Conservation (phyloP, 192 early-diverging fungal species). For the Backusella australiensis region DNA sequence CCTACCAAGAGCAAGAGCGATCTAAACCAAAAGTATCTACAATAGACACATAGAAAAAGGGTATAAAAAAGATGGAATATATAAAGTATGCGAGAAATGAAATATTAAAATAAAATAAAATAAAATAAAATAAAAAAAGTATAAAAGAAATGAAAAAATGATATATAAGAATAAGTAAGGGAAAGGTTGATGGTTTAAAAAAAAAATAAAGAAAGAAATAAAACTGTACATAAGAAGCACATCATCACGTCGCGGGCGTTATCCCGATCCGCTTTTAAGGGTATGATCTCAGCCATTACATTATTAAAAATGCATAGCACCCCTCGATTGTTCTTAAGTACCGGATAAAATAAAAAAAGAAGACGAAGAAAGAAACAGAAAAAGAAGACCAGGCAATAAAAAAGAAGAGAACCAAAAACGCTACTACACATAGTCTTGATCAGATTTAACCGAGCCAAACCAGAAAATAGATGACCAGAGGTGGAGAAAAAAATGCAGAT, state of each 20-base stretch:
- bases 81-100: background rate
- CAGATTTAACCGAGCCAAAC: background rate
- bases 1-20: background rate
- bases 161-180: background rate
- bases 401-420: background rate
- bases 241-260: slow-evolving; percentile 34
- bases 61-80: background rate
- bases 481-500: background rate
- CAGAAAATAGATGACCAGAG: background rate
- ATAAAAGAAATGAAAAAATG: background rate
- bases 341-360: background rate
- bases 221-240: background rate
- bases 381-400: background rate
- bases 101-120: too few species aligned
- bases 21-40: background rate
- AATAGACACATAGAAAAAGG: background rate
- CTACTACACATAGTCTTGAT: background rate
- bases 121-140: too few species aligned
- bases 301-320: slow-evolving; percentile 13
- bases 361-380: background rate
- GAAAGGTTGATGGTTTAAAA: background rate
- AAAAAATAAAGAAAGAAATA: background rate
- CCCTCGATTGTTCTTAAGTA: slow-evolving; percentile 22
- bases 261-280: slow-evolving; percentile 40
- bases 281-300: slow-evolving; percentile 40